Conservation (phyloP, 352 stramenopile species). For the Phytophthora boehmeriae region DNA sequence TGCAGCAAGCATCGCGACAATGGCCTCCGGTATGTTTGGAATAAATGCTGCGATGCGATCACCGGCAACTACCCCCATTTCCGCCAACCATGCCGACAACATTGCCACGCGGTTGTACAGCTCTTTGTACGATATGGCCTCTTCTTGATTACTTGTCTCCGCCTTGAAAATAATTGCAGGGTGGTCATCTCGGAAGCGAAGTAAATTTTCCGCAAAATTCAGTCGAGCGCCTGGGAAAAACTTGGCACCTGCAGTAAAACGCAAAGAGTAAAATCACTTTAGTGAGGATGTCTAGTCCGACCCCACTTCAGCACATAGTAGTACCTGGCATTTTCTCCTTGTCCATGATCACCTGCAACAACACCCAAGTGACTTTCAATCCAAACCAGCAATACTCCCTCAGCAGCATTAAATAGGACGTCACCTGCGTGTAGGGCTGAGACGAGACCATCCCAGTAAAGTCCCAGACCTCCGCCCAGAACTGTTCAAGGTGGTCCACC, state of each 20-base stretch:
- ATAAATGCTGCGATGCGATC: constrained; percentile 77
- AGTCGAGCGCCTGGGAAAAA: constrained; percentile 72
- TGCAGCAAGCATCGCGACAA: constrained; percentile 75
- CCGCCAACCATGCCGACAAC: constrained; percentile 45
- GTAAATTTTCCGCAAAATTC: constrained; percentile 81
- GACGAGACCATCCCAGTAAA: constrained; percentile 73
- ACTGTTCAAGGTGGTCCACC: constrained; percentile 64
- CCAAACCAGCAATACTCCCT: background rate
- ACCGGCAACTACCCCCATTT: constrained; percentile 54
- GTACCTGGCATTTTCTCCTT: constrained; percentile 61
- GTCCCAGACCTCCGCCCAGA: constrained; percentile 70
- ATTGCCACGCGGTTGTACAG: constrained; percentile 64
- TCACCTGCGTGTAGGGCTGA: constrained; percentile 49
- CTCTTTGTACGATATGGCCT: constrained; percentile 64
- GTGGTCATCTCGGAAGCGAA: constrained; percentile 75
- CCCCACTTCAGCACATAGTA: constrained; percentile 7
- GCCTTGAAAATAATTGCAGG: constrained; percentile 77
- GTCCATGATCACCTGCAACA: constrained; percentile 53
- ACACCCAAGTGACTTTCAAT: background rate
- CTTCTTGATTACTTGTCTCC: constrained; percentile 67
- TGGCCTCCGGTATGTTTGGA: constrained; percentile 72
- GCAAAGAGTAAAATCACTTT: background rate
- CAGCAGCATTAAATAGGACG: too few species aligned
- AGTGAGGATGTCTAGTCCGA: too few species aligned
- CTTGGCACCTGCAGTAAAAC: constrained; percentile 43